Base-by-base conservation (phyloP, 73 alveolate species). In the Paramecium octaurelia region DNA sequence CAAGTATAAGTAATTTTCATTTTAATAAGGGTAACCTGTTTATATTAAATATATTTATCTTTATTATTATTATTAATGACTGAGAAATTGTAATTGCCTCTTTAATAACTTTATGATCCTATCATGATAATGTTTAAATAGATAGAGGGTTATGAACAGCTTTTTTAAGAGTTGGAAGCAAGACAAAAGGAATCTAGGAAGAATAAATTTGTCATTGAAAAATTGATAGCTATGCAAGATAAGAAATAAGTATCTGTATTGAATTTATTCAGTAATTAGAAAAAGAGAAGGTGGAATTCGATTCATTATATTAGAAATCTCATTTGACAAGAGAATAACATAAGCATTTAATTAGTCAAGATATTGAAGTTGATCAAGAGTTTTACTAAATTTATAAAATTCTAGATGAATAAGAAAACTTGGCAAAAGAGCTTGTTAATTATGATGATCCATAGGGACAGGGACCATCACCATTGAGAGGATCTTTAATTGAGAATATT, bases 211-310 rank as follows among this genome's bases (percentile, higher is more conserved):
- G 59, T 73, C 6, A 36, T 73, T 16, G 87, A 73, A 18, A 73
- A 73, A 27, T 73, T 73, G n/a, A 73, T 73, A 29, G 57, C 87
- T 35, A 20, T 73, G 57, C 87, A 73, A 73, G 87, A 73, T 20
- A 73, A 73, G 36, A 73, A 73, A 73, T 14, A 36, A 11, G 87
- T 73, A 73, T n/a, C 5, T 16, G 3, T 18, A 73, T 18, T 3
- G 3, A 36, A 27, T 12, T 35, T n/a, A 36, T 21, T 24, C 40
- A 73, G 87, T 36, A 73, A 36, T 73, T 73, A 73, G 59, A 36
- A 73, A 73, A 29, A 43, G 87, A 73, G 46, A 73, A 73, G 16
- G 36, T 29, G 3, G 57, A 73, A 73, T 34, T 73, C 21, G 87
- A 73, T 36, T 20, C 34, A 11, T 36, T 73, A 38, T 73, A 73